Conservation (phyloP, 805 yeast species). For the Candida ulmi region DNA sequence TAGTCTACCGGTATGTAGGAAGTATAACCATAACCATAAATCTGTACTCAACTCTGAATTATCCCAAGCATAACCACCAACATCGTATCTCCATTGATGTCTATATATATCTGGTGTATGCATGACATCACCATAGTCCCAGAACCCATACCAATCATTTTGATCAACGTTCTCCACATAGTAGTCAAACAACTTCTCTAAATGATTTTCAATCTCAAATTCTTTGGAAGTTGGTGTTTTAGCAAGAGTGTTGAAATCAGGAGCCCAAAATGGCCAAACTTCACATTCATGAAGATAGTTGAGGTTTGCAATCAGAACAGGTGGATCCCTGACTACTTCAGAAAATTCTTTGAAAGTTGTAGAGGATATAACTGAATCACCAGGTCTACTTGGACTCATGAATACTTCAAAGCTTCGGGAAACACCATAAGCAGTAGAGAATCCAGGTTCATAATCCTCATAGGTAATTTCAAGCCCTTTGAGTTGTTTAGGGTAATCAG, state of each 20-base stretch:
- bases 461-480: not conserved
- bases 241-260: not conserved
- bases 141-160: conserved; percentile 1
- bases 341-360: not conserved
- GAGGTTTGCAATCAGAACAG: not conserved
- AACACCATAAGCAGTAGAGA: not conserved
- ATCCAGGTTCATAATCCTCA: not conserved
- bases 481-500: not conserved
- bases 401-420: not conserved
- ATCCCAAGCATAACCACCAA: conserved; percentile 2
- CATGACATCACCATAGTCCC: conserved; percentile 1
- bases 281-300: not conserved
- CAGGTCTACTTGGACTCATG: not conserved
- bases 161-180: not conserved
- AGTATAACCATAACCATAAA: conserved; percentile 1
- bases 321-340: not conserved
- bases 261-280: conserved; percentile 1
- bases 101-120: conserved; percentile 1
- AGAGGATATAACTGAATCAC: not conserved
- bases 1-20: not conserved
- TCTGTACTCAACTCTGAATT: conserved; percentile 1
- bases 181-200: not conserved
- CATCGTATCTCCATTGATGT: conserved; percentile 2
- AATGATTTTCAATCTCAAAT: not conserved
- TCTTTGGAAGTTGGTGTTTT: not conserved